Base-by-base conservation (phyloP, 2,329 filamentous ascomycete genomes). In the Lasiodiplodia sp. region DNA sequence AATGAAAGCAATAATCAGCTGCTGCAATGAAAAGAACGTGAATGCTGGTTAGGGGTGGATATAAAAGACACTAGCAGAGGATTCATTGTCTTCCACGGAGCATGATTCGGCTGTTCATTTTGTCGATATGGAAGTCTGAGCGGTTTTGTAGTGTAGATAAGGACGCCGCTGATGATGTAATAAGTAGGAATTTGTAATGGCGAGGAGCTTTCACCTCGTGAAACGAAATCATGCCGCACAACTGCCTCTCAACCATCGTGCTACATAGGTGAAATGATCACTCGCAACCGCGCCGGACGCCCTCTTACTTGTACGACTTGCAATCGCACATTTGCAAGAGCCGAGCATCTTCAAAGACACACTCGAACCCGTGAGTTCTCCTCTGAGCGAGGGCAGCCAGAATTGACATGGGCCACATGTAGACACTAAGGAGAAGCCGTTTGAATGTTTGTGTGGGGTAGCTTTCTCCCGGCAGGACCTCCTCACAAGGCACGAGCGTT, bases 351-450 rank as follows among this genome's bases (percentile, higher is more conserved):
- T 5, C 57, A 62, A 44, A 18, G 57, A 28, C 57, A 62, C 38
- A 23, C 25, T 23, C 57, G 57, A 18, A 62, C 57, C 18, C 57
- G 57, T 62, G n/a, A 49, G 57, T 16, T 51, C 3, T 1, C 47
- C 18, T 51, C 18, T 49, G 2, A 2, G n/a, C 18, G 6, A 21
- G 8, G n/a, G 25, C 16, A 34, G n/a, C 25, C 38, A 23, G 38
- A 38, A 38, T 12, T 38, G 14, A 38, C 37, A 38, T 5, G 37
- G 11, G 37, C 12, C 1, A 40, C 10, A 40, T 40, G 10, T 23
- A 62, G 57, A 62, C 38, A 62, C 57, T 2, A 62, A 62, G 57
- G 57, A 62, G 25, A 62, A 62, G 57, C 57, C 57, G 8, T 62
- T 21, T 21, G 23, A 7, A 47, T 62, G 57, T 12, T 18, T 37